phyloP scores from a whole-genome alignment of 768 basidiomycete species.

The Cystofilobasidium capitatum region DNA sequence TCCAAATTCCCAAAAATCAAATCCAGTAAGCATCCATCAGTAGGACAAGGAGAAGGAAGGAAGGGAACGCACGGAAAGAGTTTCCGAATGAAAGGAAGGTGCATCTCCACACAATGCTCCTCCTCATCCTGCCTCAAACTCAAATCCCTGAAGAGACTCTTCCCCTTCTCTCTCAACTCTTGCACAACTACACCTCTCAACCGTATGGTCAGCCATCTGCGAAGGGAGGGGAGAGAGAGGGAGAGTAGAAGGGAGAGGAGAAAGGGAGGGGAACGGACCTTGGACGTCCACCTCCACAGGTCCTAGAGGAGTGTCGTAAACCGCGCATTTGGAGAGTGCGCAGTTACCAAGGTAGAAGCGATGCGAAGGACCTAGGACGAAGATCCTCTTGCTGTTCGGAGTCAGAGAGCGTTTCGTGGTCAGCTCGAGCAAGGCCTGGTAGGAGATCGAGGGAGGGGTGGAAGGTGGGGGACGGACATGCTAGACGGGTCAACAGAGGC shows the following conservation, averaged over 20 bases:
- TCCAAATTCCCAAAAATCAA: neutral
- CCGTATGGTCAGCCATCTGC: neutral
- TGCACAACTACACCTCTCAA: conserved; percentile 49
- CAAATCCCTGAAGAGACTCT: conserved; percentile 69
- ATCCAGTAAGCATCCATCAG: neutral
- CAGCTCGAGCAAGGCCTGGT: neutral
- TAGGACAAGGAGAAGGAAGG: neutral
- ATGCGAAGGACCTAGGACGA: conserved; percentile 92
- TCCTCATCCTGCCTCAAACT: conserved; percentile 64
- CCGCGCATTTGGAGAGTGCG: conserved; percentile 65
- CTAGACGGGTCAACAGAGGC: conserved; percentile 67
- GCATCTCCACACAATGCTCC: conserved; percentile 98
- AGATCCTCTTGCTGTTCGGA: conserved; percentile 65
- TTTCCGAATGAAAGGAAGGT: conserved; percentile 75
- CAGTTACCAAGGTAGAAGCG: conserved; percentile 79
- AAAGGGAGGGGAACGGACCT: conserved; percentile 3
- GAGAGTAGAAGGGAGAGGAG: neutral
- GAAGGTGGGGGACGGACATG: conserved; percentile 55
- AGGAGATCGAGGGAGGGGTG: neutral
- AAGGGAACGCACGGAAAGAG: conserved; percentile 52
- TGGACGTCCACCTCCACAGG: neutral
- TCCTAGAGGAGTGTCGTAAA: conserved; percentile 74
- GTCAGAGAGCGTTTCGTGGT: neutral
- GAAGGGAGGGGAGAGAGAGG: neutral
- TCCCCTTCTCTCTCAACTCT: conserved; percentile 54